A percentile compares a stretch with the other conserved stretches of the same genome.
phyloP scores from a whole-genome alignment of 768 basidiomycete genomes.

The Termitomyces sp. region DNA sequence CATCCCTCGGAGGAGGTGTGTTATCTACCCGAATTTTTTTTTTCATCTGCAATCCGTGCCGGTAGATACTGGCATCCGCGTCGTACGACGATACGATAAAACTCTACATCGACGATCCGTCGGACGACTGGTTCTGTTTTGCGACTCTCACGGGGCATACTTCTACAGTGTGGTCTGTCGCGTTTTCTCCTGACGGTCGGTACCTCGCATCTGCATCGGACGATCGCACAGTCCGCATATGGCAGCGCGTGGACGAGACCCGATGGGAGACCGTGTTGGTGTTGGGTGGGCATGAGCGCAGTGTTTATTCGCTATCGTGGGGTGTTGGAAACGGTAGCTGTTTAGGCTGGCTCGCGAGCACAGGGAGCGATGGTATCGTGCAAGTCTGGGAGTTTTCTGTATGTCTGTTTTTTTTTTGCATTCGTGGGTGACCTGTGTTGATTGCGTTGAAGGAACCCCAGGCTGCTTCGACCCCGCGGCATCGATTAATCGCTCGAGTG shows the following conservation, averaged over 20 bases:
- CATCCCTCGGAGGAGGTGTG: slow-evolving; percentile 91
- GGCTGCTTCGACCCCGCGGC: slow-evolving; percentile 15
- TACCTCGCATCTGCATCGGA: slow-evolving; percentile 89
- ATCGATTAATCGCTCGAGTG: slow-evolving; percentile 52
- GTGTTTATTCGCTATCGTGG: slow-evolving; percentile 82
- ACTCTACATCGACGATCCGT: slow-evolving; percentile 88
- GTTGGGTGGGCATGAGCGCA: slow-evolving; percentile 63
- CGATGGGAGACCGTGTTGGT: slow-evolving; percentile 59
- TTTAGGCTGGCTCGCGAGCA: slow-evolving; percentile 81
- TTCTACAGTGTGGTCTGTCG: slow-evolving; percentile 89
- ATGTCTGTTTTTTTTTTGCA: slow-evolving; percentile 16
- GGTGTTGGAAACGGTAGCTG: slow-evolving; percentile 32
- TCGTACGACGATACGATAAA: slow-evolving; percentile 98
- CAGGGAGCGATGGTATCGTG: slow-evolving; percentile 81
- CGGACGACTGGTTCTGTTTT: slow-evolving; percentile 91
- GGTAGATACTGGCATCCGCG: slow-evolving; percentile 88
- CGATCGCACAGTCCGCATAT: slow-evolving; percentile 77
- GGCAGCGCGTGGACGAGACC: slow-evolving; percentile 61
- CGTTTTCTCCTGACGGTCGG: slow-evolving; percentile 71
- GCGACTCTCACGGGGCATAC: slow-evolving; percentile 73
- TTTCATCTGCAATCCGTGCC: slow-evolving; percentile 10
- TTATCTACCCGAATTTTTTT: not conserved
- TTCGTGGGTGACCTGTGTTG: not conserved
- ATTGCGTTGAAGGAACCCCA: slow-evolving; percentile 19
- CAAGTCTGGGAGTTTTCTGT: slow-evolving; percentile 77